These are phyloP conservation scores for Volvox africanus DNA, from an alignment of 139 green algal genomes.

Conservation along the genomic window DNA sequence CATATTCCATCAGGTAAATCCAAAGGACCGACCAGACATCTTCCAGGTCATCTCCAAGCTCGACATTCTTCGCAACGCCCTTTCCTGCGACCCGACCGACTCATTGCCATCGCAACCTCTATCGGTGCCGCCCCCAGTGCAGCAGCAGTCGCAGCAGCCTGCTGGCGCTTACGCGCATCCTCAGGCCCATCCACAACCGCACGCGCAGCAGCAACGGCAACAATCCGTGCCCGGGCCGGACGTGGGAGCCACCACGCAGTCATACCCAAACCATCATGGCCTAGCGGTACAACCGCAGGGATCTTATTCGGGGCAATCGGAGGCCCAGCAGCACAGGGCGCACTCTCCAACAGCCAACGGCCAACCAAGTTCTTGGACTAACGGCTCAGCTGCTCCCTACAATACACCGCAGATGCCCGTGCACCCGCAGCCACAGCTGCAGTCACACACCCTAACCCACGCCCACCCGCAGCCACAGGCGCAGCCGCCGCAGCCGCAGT, in stretches of 20 bases:
- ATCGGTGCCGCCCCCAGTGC: not conserved
- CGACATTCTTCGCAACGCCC: conserved; percentile 10
- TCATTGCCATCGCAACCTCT: not conserved
- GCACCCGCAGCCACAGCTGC: not conserved
- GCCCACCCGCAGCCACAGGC: not conserved
- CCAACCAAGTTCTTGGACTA: not conserved
- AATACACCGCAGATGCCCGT: not conserved
- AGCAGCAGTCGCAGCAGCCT: not conserved
- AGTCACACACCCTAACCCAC: not conserved
- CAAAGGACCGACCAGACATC: conserved; percentile 60
- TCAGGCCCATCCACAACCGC: not conserved
- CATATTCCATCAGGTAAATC: conserved; percentile 42
- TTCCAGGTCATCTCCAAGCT: conserved; percentile 44
- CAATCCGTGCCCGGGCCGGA: not conserved
- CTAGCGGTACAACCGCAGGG: not conserved
- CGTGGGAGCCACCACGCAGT: not conserved
- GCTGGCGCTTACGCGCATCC: not conserved
- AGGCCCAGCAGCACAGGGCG: too few species aligned
- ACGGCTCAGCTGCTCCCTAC: too few species aligned
- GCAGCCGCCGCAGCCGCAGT: not conserved
- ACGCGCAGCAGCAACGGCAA: not conserved
- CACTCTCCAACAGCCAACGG: not conserved
- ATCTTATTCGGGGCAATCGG: not conserved
- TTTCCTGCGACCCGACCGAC: not conserved
- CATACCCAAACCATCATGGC: not conserved